phyloP scores from a whole-genome alignment of 2,329 filamentous ascomycete genomes.

The Immersiporthe knoxdaviesiana region DNA sequence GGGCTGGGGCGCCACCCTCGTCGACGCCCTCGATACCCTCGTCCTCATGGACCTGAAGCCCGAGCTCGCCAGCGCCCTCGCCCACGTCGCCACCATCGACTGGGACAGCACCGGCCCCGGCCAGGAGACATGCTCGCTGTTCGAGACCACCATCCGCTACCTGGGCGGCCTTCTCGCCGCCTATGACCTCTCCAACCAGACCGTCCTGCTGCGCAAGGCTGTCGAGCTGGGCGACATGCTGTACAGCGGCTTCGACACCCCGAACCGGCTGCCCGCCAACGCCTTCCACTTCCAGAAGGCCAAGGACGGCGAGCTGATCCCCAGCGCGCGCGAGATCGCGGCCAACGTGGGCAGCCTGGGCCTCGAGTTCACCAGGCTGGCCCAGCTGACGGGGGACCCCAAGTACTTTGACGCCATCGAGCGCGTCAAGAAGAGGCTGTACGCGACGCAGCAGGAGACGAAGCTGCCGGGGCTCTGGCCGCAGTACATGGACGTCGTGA shows the following conservation, averaged over 20 bases:
- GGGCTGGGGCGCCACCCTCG: constrained; percentile 61
- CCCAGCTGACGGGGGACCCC: constrained; percentile 70
- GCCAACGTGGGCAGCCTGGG: constrained; percentile 66
- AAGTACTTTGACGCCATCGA: constrained; percentile 79
- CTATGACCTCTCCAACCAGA: constrained; percentile 54
- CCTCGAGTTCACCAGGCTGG: constrained; percentile 74
- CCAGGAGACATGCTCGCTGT: constrained; percentile 52
- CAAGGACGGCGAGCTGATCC: constrained; percentile 42
- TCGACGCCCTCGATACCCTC: constrained; percentile 63
- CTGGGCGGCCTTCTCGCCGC: constrained; percentile 56
- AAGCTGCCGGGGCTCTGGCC: constrained; percentile 76
- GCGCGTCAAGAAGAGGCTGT: constrained; percentile 71
- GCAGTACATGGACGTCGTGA: constrained; percentile 62
- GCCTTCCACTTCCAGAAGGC: constrained; percentile 49
- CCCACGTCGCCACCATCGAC: constrained; percentile 55
- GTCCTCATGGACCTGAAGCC: constrained; percentile 62
- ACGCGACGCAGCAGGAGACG: constrained; percentile 67
- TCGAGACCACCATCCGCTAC: constrained; percentile 65
- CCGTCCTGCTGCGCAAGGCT: constrained; percentile 53
- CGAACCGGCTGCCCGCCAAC: constrained; percentile 54
- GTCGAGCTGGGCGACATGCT: constrained; percentile 58
- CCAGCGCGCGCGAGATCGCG: constrained; percentile 43
- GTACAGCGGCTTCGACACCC: constrained; percentile 57
- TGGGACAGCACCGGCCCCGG: constrained; percentile 48
- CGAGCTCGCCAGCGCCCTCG: constrained; percentile 58